phyloP scores from a whole-genome alignment of 2,329 filamentous ascomycete species.

The Aspergillus udagawae region DNA sequence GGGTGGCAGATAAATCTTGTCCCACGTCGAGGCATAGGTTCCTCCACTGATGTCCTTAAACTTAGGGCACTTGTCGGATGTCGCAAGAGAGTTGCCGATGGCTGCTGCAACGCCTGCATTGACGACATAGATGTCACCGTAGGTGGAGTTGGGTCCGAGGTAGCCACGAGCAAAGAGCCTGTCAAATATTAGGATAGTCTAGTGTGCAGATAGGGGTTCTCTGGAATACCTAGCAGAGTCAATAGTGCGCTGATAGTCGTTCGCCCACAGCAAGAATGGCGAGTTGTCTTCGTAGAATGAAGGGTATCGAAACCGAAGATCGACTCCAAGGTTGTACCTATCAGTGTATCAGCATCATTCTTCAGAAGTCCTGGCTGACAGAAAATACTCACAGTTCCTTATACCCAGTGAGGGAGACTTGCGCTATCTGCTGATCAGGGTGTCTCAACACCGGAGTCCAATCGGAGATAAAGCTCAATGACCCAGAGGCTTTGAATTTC shows the following conservation, averaged over 20 bases:
- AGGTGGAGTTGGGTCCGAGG: conserved; percentile 53
- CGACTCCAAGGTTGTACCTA: conserved; percentile 29
- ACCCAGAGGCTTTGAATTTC: conserved; percentile 51
- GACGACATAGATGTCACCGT: conserved; percentile 56
- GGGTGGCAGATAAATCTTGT: conserved; percentile 4
- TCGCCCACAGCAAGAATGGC: conserved; percentile 60
- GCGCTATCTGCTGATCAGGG: conserved; percentile 54
- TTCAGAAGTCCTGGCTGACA: neutral
- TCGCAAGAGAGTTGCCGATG: conserved; percentile 59
- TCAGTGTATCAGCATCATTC: neutral
- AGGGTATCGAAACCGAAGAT: conserved; percentile 24
- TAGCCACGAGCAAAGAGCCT: conserved; percentile 59
- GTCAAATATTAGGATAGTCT: conserved; percentile 54
- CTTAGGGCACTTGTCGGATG: conserved; percentile 60
- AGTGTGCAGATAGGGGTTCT: conserved; percentile 17
- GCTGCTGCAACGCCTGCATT: conserved; percentile 53
- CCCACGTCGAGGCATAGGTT: conserved; percentile 18
- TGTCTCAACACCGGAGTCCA: conserved; percentile 58
- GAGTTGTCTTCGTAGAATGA: conserved; percentile 48
- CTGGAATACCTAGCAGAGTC: conserved; percentile 18
- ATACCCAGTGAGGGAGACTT: conserved; percentile 59
- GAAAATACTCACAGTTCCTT: conserved; percentile 45
- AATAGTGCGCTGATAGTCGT: conserved; percentile 55
- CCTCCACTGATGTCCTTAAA: conserved; percentile 50
- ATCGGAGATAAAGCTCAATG: conserved; percentile 53